phyloP scores from a whole-genome alignment of 441 rosid genomes.

The Croton setiger region DNA sequence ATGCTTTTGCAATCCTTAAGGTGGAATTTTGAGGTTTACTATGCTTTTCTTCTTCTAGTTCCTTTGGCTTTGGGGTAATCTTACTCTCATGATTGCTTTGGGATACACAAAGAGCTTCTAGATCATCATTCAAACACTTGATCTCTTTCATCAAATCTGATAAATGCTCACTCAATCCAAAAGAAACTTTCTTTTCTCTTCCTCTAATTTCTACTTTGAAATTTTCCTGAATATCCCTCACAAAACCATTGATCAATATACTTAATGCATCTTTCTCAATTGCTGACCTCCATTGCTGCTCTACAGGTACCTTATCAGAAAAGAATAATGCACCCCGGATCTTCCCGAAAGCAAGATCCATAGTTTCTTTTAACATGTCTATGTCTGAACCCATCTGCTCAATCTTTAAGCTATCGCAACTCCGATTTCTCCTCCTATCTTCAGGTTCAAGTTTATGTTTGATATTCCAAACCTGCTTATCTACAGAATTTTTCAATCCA shows the following conservation, averaged over 20 bases:
- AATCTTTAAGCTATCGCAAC: slow-evolving; percentile 31
- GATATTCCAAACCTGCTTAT: slow-evolving; percentile 66
- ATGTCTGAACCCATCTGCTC: slow-evolving; percentile 66
- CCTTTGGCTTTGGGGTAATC: slow-evolving; percentile 11
- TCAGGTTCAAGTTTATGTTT: slow-evolving; percentile 67
- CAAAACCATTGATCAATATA: slow-evolving; percentile 42
- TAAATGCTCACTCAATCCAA: slow-evolving; percentile 36
- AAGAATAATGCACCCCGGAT: slow-evolving; percentile 63
- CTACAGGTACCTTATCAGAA: slow-evolving; percentile 60
- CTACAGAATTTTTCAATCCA: slow-evolving; percentile 67
- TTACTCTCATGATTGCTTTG: slow-evolving; percentile 13
- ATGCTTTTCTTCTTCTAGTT: slow-evolving; percentile 22
- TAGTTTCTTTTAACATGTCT: slow-evolving; percentile 61
- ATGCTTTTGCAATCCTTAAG: slow-evolving; percentile 11
- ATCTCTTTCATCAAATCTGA: slow-evolving; percentile 37
- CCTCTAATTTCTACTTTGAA: slow-evolving; percentile 34
- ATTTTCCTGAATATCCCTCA: slow-evolving; percentile 37
- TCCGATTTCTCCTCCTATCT: slow-evolving; percentile 30
- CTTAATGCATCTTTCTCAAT: slow-evolving; percentile 51
- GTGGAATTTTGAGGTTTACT: not conserved
- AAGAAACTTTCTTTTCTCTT: slow-evolving; percentile 33
- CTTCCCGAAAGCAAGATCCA: slow-evolving; percentile 76
- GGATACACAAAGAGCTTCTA: slow-evolving; percentile 28
- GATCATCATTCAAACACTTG: slow-evolving; percentile 36
- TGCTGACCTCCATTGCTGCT: slow-evolving; percentile 61